Base-by-base conservation (phyloP, 306 rosid genomes). In the Begonia fuchsioides region DNA sequence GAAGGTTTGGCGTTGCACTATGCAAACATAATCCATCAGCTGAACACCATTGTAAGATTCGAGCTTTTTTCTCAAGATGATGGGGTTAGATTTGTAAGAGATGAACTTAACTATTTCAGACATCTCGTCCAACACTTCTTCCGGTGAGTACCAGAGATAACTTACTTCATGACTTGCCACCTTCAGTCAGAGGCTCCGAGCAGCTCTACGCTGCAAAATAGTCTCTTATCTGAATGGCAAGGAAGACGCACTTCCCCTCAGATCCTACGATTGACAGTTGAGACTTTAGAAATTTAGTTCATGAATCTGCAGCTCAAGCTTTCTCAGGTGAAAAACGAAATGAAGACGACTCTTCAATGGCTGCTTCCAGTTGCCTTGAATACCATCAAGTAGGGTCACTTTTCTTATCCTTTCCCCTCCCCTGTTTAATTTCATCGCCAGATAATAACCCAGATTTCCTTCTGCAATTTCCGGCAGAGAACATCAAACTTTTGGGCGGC, bases 1-100 rank as follows among this genome's bases (percentile, higher is more conserved):
- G 83, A 79, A 51, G 93, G 96, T 64, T 94, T 92, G 61, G 88
- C 99, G 13, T 80, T 92, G 44, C 99, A 92, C 65, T 92, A 92
- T 73, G 94, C 96, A 18, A 79, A 80, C 64, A 57, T 92, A 56
- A 76, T 80, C 66, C 79, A 69, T 62, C 99, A 82, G 69, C 79
- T 86, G 63, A 82, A 72, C 65, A 61, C 59, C 61, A 82, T 86
- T 64, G 99, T 92, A 73, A 77, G 84, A 54, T 68, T 62, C 39
- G 11, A 43, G 3, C 35, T 41, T 41, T n/a, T 41, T 13, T 41
- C 12, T 41, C n/a, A 11, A 41, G 55, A n/a, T 41, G 14, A 41
- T 41, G n/a, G 14, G 14, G 10, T n/a, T n/a, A 10, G 45, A 10
- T 41, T 41, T 41, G 12, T 41, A n/a, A 41, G 35, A 41, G 45